Conservation (phyloP, 768 basidiomycete genomes). For the Hirschioporus abietinus region DNA sequence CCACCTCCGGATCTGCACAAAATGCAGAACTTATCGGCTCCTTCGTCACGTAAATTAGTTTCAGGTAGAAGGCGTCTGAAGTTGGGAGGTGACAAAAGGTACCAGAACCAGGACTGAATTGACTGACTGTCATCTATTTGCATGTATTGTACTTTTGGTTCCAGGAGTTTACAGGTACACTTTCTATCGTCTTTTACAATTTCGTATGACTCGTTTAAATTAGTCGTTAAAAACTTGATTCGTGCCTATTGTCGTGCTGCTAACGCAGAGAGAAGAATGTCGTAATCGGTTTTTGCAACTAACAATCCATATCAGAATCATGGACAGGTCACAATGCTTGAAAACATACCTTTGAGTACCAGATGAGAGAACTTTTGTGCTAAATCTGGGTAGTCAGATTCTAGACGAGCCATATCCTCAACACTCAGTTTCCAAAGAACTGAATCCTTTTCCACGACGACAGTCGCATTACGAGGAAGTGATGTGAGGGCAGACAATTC, state of each 20-base stretch:
- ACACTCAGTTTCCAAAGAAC: conserved; percentile 77
- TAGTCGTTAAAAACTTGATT: background rate
- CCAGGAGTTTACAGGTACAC: background rate
- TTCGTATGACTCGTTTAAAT: background rate
- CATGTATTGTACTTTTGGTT: conserved; percentile 3
- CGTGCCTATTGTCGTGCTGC: conserved; percentile 31
- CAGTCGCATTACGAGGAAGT: conserved; percentile 78
- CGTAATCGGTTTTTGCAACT: conserved; percentile 65
- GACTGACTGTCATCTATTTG: background rate
- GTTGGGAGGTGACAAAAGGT: background rate
- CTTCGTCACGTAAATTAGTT: background rate
- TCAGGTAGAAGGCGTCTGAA: background rate
- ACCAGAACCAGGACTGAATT: background rate
- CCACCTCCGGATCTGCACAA: background rate
- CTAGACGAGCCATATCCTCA: conserved; percentile 53
- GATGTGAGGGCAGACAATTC: conserved; percentile 83
- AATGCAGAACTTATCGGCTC: background rate
- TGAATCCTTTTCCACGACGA: conserved; percentile 71
- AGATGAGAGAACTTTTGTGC: conserved; percentile 62
- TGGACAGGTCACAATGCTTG: background rate
- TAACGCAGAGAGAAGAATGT: conserved; percentile 53
- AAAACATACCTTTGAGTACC: conserved; percentile 63
- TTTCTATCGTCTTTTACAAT: background rate
- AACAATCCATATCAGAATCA: conserved; percentile 1
- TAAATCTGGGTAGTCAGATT: conserved; percentile 60